Evolutionary conservation across 192 early-diverging fungal genomes (phyloP).

Genomic region (Funneliformis mosseae): DNA sequence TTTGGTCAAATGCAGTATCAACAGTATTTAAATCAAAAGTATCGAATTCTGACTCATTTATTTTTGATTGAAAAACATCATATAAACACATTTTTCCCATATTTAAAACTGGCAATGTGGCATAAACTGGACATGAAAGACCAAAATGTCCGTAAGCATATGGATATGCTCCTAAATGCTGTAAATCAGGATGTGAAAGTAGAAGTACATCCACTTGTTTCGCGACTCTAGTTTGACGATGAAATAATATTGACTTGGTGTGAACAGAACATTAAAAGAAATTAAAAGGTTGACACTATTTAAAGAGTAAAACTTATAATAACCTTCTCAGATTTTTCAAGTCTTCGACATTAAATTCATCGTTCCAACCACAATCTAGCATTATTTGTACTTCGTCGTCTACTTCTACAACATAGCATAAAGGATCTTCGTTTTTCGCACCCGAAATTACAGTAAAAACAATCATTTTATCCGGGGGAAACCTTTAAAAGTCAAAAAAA

Average conservation of each 20-base stretch:
- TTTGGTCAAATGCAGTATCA: constrained; percentile 80
- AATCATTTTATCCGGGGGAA: constrained; percentile 25
- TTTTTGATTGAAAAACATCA: constrained; percentile 76
- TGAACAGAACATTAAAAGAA: neutral
- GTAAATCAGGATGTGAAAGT: constrained; percentile 85
- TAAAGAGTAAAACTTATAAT: neutral
- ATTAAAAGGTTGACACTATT: no score
- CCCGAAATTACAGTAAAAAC: constrained; percentile 86
- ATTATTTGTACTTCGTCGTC: constrained; percentile 90
- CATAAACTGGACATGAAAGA: constrained; percentile 84
- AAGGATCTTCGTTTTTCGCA: constrained; percentile 78
- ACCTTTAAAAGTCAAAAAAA: no score
- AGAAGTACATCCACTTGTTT: constrained; percentile 89
- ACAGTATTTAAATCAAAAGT: constrained; percentile 81
- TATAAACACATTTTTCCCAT: constrained; percentile 86
- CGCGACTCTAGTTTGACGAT: constrained; percentile 65
- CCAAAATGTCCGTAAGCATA: constrained; percentile 79
- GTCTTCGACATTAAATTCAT: constrained; percentile 72
- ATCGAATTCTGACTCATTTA: constrained; percentile 68
- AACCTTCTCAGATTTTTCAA: constrained; percentile 70
- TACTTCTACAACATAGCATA: constrained; percentile 92
- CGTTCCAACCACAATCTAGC: constrained; percentile 93
- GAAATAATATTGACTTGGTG: constrained; percentile 1
- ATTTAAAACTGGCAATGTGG: constrained; percentile 88
- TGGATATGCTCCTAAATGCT: constrained; percentile 85